Conservation (phyloP, 2,329 filamentous ascomycete species). For the Diaporthe caulivora region DNA sequence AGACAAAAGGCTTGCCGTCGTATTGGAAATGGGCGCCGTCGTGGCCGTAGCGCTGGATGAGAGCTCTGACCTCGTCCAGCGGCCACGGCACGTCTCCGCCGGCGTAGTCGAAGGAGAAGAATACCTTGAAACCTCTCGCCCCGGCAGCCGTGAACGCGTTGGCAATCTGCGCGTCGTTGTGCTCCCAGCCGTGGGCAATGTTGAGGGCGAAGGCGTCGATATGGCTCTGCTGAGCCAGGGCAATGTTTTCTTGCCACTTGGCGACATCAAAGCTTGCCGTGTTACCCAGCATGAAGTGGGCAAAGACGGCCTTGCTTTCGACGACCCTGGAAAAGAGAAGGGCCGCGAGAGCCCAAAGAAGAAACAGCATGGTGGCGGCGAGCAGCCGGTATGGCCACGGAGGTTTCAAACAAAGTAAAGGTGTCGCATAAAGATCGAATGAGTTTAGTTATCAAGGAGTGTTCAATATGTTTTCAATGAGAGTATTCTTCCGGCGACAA, state of each 20-base stretch:
- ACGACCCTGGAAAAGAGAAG: too few species aligned
- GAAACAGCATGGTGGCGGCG: too few species aligned
- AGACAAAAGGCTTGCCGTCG: conserved; percentile 56
- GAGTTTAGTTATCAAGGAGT: too few species aligned
- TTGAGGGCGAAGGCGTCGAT: conserved; percentile 56
- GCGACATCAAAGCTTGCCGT: conserved; percentile 35
- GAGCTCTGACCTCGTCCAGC: conserved; percentile 43
- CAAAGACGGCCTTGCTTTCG: conserved; percentile 43
- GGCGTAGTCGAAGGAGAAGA: conserved; percentile 58
- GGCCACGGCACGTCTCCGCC: conserved; percentile 47
- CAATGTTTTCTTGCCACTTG: conserved; percentile 49
- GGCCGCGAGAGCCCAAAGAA: too few species aligned
- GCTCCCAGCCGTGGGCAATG: conserved; percentile 38
- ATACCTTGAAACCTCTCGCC: conserved; percentile 47
- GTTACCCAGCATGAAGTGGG: conserved; percentile 47
- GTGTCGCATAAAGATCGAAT: too few species aligned
- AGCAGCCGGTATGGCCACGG: too few species aligned
- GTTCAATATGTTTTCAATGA: too few species aligned
- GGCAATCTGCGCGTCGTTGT: conserved; percentile 25
- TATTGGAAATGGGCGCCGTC: conserved; percentile 45
- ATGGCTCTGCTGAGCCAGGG: conserved; percentile 48
- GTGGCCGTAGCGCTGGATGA: conserved; percentile 44
- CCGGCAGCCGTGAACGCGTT: conserved; percentile 47
- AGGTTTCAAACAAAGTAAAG: too few species aligned
- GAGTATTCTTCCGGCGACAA: too few species aligned